These are phyloP conservation scores for Tylopilus subfusipes DNA, from an alignment of 768 basidiomycete species.

Conservation along the genomic window DNA sequence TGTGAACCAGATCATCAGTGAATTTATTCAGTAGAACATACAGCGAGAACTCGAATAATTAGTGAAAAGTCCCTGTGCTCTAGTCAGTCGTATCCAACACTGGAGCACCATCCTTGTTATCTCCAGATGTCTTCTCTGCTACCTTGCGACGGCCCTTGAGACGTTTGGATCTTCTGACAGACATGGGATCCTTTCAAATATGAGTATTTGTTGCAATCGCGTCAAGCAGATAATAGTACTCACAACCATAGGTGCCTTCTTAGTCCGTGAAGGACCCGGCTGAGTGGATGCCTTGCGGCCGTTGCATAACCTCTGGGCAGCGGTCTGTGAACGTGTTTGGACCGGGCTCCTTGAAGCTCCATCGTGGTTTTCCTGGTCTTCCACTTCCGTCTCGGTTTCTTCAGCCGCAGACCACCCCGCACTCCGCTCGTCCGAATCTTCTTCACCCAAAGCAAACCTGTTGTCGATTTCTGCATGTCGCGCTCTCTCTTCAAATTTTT, in stretches of 20 bases:
- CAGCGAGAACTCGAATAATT: too few relatives aligned
- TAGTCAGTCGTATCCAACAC: too few relatives aligned
- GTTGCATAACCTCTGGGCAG: not conserved
- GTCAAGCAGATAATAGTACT: not conserved
- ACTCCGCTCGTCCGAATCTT: not conserved
- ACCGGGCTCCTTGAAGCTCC: not conserved
- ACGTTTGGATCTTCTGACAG: too few relatives aligned
- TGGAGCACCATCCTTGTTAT: too few relatives aligned
- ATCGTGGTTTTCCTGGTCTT: not conserved
- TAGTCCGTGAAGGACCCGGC: not conserved
- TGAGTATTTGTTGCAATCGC: too few relatives aligned
- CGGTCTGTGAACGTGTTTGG: not conserved
- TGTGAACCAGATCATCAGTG: too few relatives aligned
- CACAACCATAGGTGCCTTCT: not conserved
- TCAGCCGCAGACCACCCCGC: not conserved
- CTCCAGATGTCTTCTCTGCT: too few relatives aligned
- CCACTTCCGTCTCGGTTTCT: not conserved
- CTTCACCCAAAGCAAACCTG: not conserved
- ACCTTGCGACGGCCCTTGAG: too few relatives aligned
- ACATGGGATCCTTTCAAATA: too few relatives aligned
- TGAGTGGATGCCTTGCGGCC: not conserved
- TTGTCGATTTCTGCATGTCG: not conserved
- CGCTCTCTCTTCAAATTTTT: not conserved
- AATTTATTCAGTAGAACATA: too few relatives aligned
- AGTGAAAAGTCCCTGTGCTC: too few relatives aligned